Evolutionary conservation across 352 stramenopile species (phyloP), one percentile per base, ranked within the genome.

Genomic region (Phytophthora tentaculata): DNA sequence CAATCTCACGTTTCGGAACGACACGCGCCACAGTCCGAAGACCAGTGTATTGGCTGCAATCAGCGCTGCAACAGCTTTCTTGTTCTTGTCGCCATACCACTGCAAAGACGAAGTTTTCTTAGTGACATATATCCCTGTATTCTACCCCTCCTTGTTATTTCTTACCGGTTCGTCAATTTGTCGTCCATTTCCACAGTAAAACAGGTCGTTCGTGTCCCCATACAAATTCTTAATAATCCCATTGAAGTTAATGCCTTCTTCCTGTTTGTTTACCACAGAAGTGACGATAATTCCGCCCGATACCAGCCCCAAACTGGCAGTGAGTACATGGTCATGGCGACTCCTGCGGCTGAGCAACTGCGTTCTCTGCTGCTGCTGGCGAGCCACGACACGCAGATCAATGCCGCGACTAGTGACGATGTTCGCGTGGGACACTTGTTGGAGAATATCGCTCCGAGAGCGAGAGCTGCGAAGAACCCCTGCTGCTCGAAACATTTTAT

Each of bases 1-100:
- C 45, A 95, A 56, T 43, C 43, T 54, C 5, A 73, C 74, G 32
- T 79, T 65, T 5, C 73, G 57, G 26, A 86, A 80, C 16, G 87
- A 92, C n/a, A 83, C 41, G 5, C 85, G 83, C 87, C 85, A 95
- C 28, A 95, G 61, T 14, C 81, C 85, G 61, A 92, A 93, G 4
- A 94, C 76, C 1, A 81, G 29, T 7, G 83, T 86, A 71, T 95
- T 95, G 22, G 76, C 58, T 14, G 75, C 86, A 56, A 95, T 91
- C 16, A 95, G 47, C 1, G 49, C 66, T 3, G 79, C 74, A n/a
- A 95, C 62, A n/a, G 75, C 74, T 32, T 80, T 89, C 37, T 74
- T 75, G 52, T 91, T 94, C 14, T 82, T 82, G 60, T 92, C 85
- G 49, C 83, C 61, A n/a, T 79, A 73, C 80, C 89, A 74, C 61